Evolutionary conservation across 768 basidiomycete species (phyloP), one percentile per base, ranked within the genome.

Genomic region (Pulveroboletus sp.): DNA sequence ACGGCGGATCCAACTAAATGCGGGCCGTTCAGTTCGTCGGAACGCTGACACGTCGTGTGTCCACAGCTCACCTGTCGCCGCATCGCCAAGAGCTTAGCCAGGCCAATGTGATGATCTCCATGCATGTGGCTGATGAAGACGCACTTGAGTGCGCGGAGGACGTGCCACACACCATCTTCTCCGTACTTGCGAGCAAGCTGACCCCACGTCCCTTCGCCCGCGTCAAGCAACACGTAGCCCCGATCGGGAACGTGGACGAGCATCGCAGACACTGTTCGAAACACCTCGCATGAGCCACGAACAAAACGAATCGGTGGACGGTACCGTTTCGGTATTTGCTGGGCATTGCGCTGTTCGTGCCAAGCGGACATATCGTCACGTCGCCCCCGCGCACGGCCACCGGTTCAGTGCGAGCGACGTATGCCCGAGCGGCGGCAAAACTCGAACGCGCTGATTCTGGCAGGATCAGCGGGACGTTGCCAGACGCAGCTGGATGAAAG

Each of bases 161-260:
- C 73, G 12, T 80, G 63, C 75, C 80, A 80, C 3, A 79, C 80
- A 47, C 73, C 74, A 30, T 77, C 73, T 16, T 71, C 61, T 2
- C 93, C 93, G 61, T 85, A 94, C 41, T 83, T 78, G 4, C 95
- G 77, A 3, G 76, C 75, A 4, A 97, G 76, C 61, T 97, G 95
- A 2, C 93, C 93, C 77, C 86, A 87, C 0, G 93, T 93, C 1
- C 93, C 93, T 70, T 98, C 95, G 0, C 95, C 95, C 0, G 78
- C 79, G 55, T 98, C 95, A 2, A 97, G 76, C n/a, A 97, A 70
- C 29, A 96, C 69, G 52, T 79, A 82, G 1, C 90, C 89, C 47
- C 75, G 74, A 1, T 71, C 68, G 0, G 94, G 93, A 30, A 94
- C 82, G 41, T 76, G 76, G 6, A 98, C 70, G 5, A 94, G 75